A percentile compares a stretch with the other conserved stretches of the same genome.
Conservation (phyloP, 306 rosid species). For the Acacia melanoxylon region DNA sequence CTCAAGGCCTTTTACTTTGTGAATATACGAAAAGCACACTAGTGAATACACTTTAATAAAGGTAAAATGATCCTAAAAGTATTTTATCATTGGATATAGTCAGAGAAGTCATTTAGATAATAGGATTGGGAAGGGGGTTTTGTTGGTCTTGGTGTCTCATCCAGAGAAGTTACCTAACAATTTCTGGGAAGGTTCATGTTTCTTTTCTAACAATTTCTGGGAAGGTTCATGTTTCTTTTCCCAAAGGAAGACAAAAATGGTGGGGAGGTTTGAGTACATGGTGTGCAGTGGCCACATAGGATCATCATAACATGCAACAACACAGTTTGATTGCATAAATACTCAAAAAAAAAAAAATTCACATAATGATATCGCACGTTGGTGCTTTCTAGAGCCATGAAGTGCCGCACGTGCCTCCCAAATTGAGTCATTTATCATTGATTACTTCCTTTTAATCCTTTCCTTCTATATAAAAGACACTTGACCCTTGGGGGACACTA, state of each 20-base stretch:
- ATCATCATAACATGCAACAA: constrained; percentile 28
- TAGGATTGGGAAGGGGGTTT: constrained; percentile 1
- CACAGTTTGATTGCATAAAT: constrained; percentile 37
- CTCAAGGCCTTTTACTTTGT: neutral
- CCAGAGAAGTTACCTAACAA: neutral
- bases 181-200: constrained; percentile 37
- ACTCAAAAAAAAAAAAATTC: neutral
- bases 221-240: constrained; percentile 47
- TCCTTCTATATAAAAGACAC: neutral
- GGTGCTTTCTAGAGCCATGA: neutral
- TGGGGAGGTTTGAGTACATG: constrained; percentile 18
- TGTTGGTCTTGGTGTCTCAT: constrained; percentile 18
- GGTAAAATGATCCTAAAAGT: constrained; percentile 8
- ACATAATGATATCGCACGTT: constrained; percentile 41
- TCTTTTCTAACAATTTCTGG: constrained; percentile 21
- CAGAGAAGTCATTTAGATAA: neutral
- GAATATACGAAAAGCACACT: constrained; percentile 10
- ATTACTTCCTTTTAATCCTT: constrained; percentile 13
- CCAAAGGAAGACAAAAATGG: constrained; percentile 32
- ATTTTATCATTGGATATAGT: constrained; percentile 22
- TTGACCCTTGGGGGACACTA: neutral
- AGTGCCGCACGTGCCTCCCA: constrained; percentile 39
- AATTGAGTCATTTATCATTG: constrained; percentile 3
- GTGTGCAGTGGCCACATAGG: constrained; percentile 25
- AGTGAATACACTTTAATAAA: constrained; percentile 22